These are phyloP conservation scores for Betula pendula DNA, from an alignment of 306 rosid genomes.

Conservation along the genomic window DNA sequence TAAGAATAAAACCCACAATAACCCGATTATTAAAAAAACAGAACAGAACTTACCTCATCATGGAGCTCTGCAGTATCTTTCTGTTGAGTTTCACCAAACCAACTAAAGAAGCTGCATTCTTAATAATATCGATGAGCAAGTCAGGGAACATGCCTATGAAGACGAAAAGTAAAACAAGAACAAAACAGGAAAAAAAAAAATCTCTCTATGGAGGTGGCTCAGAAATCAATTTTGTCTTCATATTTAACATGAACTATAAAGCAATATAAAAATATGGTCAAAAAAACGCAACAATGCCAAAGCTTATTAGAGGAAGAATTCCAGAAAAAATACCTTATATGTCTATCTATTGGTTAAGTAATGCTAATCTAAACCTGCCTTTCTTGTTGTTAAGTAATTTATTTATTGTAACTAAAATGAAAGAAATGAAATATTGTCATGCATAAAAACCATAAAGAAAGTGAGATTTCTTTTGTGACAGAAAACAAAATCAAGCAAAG, in stretches of 20 bases:
- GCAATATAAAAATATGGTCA: neutral
- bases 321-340: neutral
- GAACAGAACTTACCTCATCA: conserved; percentile 47
- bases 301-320: neutral
- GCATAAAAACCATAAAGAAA: too few species aligned
- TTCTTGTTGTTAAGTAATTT: neutral
- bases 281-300: neutral
- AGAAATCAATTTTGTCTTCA: neutral
- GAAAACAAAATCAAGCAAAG: too few species aligned
- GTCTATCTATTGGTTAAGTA: neutral
- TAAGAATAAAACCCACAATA: neutral
- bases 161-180: neutral
- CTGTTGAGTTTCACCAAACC: conserved; percentile 60
- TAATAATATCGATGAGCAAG: neutral
- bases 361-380: neutral
- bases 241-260: neutral
- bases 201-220: neutral
- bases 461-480: too few species aligned
- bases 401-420: too few species aligned
- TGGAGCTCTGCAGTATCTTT: conserved; percentile 46
- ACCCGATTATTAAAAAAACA: neutral
- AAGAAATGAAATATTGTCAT: neutral
- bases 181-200: neutral
- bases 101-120: conserved; percentile 65
- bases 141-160: conserved; percentile 6